Evolutionary conservation across 495 filamentous ascomycete species (phyloP), one percentile per base, ranked within the genome.

Genomic region (Hapsidospora chrysogenum): DNA sequence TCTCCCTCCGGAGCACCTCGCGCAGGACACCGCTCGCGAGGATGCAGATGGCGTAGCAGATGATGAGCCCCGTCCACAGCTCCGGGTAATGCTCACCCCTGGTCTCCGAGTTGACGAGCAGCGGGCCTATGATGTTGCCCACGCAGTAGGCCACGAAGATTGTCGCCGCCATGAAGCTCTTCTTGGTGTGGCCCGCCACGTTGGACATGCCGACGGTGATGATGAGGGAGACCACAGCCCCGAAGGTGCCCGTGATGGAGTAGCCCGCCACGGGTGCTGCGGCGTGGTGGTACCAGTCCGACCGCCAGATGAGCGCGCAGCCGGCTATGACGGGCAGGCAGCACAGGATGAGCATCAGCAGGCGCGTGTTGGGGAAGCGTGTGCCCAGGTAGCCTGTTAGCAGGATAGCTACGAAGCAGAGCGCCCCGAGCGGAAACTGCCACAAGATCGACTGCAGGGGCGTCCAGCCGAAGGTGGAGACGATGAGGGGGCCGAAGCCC

Each of bases 171-270:
- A 75, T 82, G 41, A 74, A 64, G 37, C 70, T 74, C 58, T 83
- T 83, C 53, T 87, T 87, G 5, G 78, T 85, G 13, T 76, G 70
- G 0, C 80, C 80, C 1, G 79, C 80, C 1, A 85, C 70, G 42
- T 85, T 83, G 13, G 68, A 66, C 49, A 78, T 79, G 0, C 76
- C 77, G 1, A 80, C 43, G 0, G 67, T 72, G 36, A 84, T 76
- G 29, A 72, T 71, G 19, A 82, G 52, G 18, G 64, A 71, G 0
- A 77, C 74, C 0, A 76, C 71, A 1, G 65, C 71, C 0, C 75
- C 80, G 32, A 80, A 80, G 46, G 76, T 77, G 0, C 79, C 77
- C 20, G 76, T 75, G 14, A 83, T 56, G 1, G 74, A 66, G 50
- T 81, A 82, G 3, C 77, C 79, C 1, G 64, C 68, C 0, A 85